Evolutionary conservation across 139 green algal species (phyloP), one percentile per base, ranked within the genome.

Genomic region (Edaphochlamys debaryana): DNA sequence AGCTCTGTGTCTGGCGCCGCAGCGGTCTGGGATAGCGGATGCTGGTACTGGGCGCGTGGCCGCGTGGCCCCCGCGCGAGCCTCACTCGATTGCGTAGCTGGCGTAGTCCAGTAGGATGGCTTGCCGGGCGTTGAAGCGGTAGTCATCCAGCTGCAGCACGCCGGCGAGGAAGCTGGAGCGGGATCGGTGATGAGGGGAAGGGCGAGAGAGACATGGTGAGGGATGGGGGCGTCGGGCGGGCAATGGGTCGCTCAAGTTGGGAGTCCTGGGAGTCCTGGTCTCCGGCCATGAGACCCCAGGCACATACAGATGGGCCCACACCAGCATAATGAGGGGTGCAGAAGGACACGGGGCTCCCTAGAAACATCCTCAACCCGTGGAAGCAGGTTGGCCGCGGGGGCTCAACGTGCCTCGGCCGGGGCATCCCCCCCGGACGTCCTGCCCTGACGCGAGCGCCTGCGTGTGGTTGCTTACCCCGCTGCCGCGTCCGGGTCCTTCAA

Each of bases 81-180:
- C 82, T 64, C 25, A 88, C 84, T 82, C 42, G 0, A 88, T 37
- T 0, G 77, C 77, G 34, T 81, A 88, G n/a, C 75, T 66, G 25
- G 77, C 62, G 48, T 85, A 88, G 60, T 88, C 84, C 17, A 88
- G 69, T 11, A 78, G 76, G 58, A 84, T 84, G 20, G 84, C 76
- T 8, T 68, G 50, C 36, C 84, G 69, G 30, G 84, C 76, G 37
- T 88, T 69, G n/a, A 69, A 80, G 4, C 75, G 52, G 23, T 88
- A 88, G 29, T 88, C 67, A 34, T 75, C 75, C 0, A 88, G 62
- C 7, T 56, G 23, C 5, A 88, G 69, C 8, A 77, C 84, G 4
- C 37, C 34, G 1, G 84, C 84, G 1, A 88, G 42, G 48, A 68
- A 41, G 52, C 82, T 87, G 74, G 1, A 3, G 0, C 2, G 63